Evolutionary conservation across 2,329 filamentous ascomycete genomes (phyloP).

Genomic region (Colletotrichum spaethianum): DNA sequence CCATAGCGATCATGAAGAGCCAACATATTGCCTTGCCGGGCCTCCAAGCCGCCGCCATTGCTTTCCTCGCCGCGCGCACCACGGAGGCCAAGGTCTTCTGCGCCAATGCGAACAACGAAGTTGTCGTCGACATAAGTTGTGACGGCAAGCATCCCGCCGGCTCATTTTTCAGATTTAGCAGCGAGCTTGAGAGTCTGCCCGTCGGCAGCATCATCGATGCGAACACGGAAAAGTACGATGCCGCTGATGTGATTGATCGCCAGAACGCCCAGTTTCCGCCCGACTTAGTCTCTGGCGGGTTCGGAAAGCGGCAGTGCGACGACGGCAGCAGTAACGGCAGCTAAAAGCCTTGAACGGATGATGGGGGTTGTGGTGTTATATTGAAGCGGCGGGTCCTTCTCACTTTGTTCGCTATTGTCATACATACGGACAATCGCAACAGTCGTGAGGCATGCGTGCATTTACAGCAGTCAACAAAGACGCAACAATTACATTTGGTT

Average conservation of each 20-base stretch:
- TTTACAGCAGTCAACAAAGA: too few species aligned
- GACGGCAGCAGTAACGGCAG: background rate
- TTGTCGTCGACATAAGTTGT: conserved; percentile 7
- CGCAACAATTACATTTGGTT: too few species aligned
- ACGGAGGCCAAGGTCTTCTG: conserved; percentile 11
- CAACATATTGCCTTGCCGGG: conserved; percentile 13
- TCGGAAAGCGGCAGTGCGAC: background rate
- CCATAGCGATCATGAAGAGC: conserved; percentile 1
- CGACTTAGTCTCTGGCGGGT: background rate
- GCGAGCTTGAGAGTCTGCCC: background rate
- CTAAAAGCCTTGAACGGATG: background rate
- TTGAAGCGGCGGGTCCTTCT: too few species aligned
- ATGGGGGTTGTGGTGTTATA: background rate
- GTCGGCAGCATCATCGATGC: background rate
- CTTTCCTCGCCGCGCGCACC: conserved; percentile 15
- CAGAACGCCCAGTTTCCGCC: background rate
- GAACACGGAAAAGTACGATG: background rate
- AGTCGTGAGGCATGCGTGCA: too few species aligned
- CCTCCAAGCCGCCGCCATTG: conserved; percentile 2
- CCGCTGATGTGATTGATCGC: background rate
- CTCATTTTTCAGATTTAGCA: background rate
- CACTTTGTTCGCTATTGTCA: too few species aligned
- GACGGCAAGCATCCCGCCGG: background rate
- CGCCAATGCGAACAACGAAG: conserved; percentile 7
- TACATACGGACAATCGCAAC: too few species aligned